Conservation (phyloP, 2,329 filamentous ascomycete species). For the Juglanconis sp. region DNA sequence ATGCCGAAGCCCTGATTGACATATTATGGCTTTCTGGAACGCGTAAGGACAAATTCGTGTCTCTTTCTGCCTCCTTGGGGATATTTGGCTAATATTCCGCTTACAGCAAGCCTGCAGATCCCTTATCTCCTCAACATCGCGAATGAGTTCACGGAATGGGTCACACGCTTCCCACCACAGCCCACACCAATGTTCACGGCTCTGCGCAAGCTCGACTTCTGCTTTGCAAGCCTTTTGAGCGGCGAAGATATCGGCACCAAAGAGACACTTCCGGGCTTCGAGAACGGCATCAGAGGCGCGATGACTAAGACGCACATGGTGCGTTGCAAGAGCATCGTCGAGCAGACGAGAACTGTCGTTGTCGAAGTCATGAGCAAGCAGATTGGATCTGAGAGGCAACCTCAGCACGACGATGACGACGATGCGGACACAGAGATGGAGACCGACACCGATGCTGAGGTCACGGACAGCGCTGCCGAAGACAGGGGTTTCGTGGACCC, state of each 20-base stretch:
- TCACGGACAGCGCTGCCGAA: constrained; percentile 17
- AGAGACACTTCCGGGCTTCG: constrained; percentile 67
- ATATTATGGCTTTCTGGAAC: constrained; percentile 85
- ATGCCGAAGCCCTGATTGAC: constrained; percentile 73
- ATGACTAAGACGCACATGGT: constrained; percentile 84
- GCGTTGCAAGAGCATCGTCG: constrained; percentile 75
- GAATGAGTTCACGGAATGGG: constrained; percentile 66
- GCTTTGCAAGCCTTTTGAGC: constrained; percentile 72
- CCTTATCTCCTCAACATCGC: constrained; percentile 80
- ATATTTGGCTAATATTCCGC: not conserved
- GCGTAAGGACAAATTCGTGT: constrained; percentile 52
- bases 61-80: not conserved
- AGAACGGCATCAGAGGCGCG: constrained; percentile 57
- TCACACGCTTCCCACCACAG: constrained; percentile 67
- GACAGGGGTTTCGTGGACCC: constrained; percentile 16
- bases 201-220: constrained; percentile 76
- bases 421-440: constrained; percentile 22
- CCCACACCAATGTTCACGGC: constrained; percentile 67
- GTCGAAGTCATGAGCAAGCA: constrained; percentile 64
- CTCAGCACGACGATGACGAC: constrained; percentile 38
- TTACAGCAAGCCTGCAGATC: constrained; percentile 70
- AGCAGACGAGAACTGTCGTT: constrained; percentile 68
- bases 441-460: constrained; percentile 33
- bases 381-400: constrained; percentile 40
- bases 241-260: constrained; percentile 65